Evolutionary conservation across 2,329 filamentous ascomycete genomes (phyloP).

Genomic region (Fusarium transvaalense): DNA sequence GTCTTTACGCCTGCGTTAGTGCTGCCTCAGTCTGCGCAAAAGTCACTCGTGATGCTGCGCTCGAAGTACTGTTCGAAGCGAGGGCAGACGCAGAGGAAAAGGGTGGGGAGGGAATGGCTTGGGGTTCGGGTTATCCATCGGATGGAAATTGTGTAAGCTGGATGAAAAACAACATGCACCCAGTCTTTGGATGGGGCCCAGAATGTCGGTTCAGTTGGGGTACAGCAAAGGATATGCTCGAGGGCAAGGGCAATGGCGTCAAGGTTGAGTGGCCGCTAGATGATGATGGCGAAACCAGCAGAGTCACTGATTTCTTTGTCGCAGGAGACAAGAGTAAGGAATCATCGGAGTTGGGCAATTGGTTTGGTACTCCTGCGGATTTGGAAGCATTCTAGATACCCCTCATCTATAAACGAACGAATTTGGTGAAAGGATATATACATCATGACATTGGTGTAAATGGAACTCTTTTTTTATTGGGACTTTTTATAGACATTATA

Average conservation of each 20-base stretch:
- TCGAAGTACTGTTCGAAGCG: slow-evolving; percentile 80
- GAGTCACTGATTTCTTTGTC: slow-evolving; percentile 81
- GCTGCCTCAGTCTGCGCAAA: slow-evolving; percentile 96
- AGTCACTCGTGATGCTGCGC: slow-evolving; percentile 90
- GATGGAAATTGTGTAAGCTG: slow-evolving; percentile 84
- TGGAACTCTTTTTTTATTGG: slow-evolving; percentile 7
- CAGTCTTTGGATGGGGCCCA: slow-evolving; percentile 92
- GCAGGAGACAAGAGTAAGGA: slow-evolving; percentile 58
- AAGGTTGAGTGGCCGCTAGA: slow-evolving; percentile 87
- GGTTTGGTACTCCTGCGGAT: slow-evolving; percentile 83
- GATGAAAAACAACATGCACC: slow-evolving; percentile 89
- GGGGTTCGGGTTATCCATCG: slow-evolving; percentile 95
- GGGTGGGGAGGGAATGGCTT: slow-evolving; percentile 64
- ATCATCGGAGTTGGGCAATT: slow-evolving; percentile 77
- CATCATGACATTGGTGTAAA: slow-evolving; percentile 12
- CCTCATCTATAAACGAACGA: slow-evolving; percentile 4
- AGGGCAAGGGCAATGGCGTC: slow-evolving; percentile 75
- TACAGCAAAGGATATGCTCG: slow-evolving; percentile 92
- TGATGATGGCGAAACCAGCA: slow-evolving; percentile 75
- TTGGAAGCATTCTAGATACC: slow-evolving; percentile 74
- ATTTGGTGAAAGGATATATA: not conserved
- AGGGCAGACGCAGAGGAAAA: slow-evolving; percentile 50
- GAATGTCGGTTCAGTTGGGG: slow-evolving; percentile 97
- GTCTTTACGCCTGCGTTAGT: slow-evolving; percentile 90
- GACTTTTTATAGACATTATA: slow-evolving; percentile 48